phyloP scores from a whole-genome alignment of 805 yeast species.

The Debaryomyces hansenii region DNA sequence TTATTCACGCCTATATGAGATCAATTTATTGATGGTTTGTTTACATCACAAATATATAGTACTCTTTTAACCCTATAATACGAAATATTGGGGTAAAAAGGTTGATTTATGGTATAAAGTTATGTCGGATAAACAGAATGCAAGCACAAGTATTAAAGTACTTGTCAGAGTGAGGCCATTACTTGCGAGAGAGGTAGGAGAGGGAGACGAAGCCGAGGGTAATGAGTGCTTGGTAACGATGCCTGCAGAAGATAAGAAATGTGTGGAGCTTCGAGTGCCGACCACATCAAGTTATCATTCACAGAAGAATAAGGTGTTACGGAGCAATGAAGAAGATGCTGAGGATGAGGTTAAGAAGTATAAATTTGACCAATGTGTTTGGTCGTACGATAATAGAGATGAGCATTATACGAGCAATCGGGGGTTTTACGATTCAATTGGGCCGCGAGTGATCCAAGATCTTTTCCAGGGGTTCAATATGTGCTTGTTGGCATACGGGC shows the following conservation, averaged over 20 bases:
- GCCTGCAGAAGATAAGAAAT: conserved; percentile 24
- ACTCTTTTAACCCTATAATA: too few species aligned
- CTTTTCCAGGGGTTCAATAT: conserved; percentile 41
- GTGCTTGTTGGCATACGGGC: conserved; percentile 45
- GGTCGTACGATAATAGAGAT: conserved; percentile 39
- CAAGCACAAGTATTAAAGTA: conserved; percentile 40
- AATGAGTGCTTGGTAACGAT: conserved; percentile 27
- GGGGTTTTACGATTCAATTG: conserved; percentile 52
- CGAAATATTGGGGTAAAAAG: neutral
- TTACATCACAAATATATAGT: too few species aligned
- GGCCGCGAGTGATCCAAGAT: conserved; percentile 57
- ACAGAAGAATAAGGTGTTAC: conserved; percentile 5
- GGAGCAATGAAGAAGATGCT: conserved; percentile 9
- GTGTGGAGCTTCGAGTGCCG: conserved; percentile 20
- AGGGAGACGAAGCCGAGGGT: conserved; percentile 4
- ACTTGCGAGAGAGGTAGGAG: conserved; percentile 26
- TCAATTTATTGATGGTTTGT: too few species aligned
- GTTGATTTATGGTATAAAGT: neutral
- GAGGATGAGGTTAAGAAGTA: conserved; percentile 32
- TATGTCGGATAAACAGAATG: neutral
- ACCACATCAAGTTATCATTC: conserved; percentile 18
- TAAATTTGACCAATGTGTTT: conserved; percentile 52
- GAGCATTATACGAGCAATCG: conserved; percentile 46
- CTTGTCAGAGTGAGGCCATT: conserved; percentile 55
- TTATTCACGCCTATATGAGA: too few species aligned